Conservation (phyloP, 306 rosid genomes). For the Fragaria vesca region DNA sequence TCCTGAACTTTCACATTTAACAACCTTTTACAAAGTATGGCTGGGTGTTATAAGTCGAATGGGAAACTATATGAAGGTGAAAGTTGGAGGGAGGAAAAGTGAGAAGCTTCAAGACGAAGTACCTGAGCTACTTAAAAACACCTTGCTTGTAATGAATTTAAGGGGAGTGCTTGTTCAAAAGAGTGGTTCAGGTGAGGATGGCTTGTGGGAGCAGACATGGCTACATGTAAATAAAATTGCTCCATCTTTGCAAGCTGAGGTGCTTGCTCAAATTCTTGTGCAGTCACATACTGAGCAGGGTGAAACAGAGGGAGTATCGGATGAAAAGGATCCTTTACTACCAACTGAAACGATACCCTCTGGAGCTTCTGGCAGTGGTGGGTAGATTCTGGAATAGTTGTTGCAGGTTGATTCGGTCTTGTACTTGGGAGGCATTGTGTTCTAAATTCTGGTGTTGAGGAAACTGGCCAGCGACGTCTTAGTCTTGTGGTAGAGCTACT, state of each 20-base stretch:
- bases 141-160: slow-evolving; percentile 75
- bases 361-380: slow-evolving; percentile 45
- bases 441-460: slow-evolving; percentile 33
- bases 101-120: slow-evolving; percentile 86
- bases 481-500: slow-evolving; percentile 28
- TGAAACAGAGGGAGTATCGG: slow-evolving; percentile 44
- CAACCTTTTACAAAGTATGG: slow-evolving; percentile 92
- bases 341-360: slow-evolving; percentile 37
- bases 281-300: slow-evolving; percentile 41
- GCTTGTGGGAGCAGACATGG: slow-evolving; percentile 98
- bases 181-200: slow-evolving; percentile 79
- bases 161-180: slow-evolving; percentile 69
- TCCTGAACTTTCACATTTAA: slow-evolving; percentile 59
- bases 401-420: slow-evolving; percentile 24
- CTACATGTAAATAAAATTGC: slow-evolving; percentile 81
- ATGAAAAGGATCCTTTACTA: slow-evolving; percentile 38
- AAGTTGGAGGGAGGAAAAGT: slow-evolving; percentile 74
- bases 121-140: slow-evolving; percentile 89
- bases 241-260: slow-evolving; percentile 77
- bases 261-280: slow-evolving; percentile 68
- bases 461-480: slow-evolving; percentile 25
- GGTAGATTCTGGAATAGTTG: slow-evolving; percentile 31
- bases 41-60: slow-evolving; percentile 79
- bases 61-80: slow-evolving; percentile 82
- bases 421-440: slow-evolving; percentile 33